These are phyloP conservation scores for Phellinidium pouzarii DNA, from an alignment of 1,284 basidiomycete species.

Conservation along the genomic window DNA sequence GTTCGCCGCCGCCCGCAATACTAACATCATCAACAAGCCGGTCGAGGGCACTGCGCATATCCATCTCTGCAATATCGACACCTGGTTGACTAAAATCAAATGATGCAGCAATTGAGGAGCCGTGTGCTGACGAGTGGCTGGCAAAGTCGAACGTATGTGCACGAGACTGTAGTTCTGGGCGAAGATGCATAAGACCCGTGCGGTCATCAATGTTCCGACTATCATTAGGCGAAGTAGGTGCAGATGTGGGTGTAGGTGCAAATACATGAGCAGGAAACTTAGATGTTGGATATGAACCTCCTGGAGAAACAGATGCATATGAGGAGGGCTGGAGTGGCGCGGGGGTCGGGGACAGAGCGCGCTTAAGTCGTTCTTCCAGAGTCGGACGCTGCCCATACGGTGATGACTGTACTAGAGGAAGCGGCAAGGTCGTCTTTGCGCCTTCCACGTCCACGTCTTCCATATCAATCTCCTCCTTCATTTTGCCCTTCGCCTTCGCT, in stretches of 20 bases:
- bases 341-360: slow-evolving; percentile 10
- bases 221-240: background rate
- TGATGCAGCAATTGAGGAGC: slow-evolving; percentile 9
- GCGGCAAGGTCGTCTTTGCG: background rate
- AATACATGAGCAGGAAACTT: too few species aligned
- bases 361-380: slow-evolving; percentile 12
- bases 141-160: slow-evolving; percentile 11
- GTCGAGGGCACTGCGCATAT: slow-evolving; percentile 73
- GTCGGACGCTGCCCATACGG: slow-evolving; percentile 4
- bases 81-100: slow-evolving; percentile 20
- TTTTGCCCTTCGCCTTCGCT: background rate
- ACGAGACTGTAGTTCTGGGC: slow-evolving; percentile 1
- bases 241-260: slow-evolving; percentile 1
- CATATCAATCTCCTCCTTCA: background rate
- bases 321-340: slow-evolving; percentile 1
- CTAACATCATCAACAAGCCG: slow-evolving; percentile 66
- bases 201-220: background rate
- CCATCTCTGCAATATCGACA: slow-evolving; percentile 42
- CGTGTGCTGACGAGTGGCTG: background rate
- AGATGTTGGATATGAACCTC: too few species aligned
- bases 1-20: slow-evolving; percentile 19
- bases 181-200: background rate
- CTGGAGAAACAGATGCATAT: background rate
- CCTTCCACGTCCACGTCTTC: background rate
- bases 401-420: background rate